Conservation (phyloP, 169 alveolate genomes). For the Plasmodium vivax region DNA sequence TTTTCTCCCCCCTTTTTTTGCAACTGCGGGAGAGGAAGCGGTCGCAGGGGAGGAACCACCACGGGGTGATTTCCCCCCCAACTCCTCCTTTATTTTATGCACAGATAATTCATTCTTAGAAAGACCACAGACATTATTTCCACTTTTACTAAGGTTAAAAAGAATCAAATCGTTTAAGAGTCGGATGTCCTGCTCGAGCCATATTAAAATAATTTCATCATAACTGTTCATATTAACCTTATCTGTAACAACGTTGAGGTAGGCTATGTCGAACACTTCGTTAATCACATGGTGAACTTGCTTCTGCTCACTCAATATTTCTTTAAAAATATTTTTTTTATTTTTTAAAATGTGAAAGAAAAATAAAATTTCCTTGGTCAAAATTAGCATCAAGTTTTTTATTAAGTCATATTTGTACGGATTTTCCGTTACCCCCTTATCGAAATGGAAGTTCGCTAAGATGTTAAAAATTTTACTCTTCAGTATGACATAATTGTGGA, state of each 20-base stretch:
- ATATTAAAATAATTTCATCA: slow-evolving; percentile 51
- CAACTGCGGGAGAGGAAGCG: background rate
- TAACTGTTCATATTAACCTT: slow-evolving; percentile 29
- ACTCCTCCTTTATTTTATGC: background rate
- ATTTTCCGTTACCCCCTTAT: slow-evolving; percentile 2
- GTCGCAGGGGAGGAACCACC: background rate
- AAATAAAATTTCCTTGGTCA: slow-evolving; percentile 48
- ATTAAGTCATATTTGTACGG: slow-evolving; percentile 66
- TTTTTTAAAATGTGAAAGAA: slow-evolving; percentile 53
- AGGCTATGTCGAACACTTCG: slow-evolving; percentile 16
- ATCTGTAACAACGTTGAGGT: slow-evolving; percentile 11
- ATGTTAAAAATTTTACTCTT: slow-evolving; percentile 42
- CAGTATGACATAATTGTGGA: slow-evolving; percentile 43
- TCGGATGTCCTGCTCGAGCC: slow-evolving; percentile 61
- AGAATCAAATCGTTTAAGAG: slow-evolving; percentile 40
- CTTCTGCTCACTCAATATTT: slow-evolving; percentile 34
- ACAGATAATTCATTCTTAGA: background rate
- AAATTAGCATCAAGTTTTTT: slow-evolving; percentile 44
- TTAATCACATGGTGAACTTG: slow-evolving; percentile 43
- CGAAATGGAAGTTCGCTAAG: slow-evolving; percentile 22
- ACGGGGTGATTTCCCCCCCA: background rate
- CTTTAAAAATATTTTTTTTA: slow-evolving; percentile 44
- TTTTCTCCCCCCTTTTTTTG: background rate
- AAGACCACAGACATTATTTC: background rate
- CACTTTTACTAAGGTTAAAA: slow-evolving; percentile 17